Conservation (phyloP, 768 basidiomycete species). For the Russula abietina region DNA sequence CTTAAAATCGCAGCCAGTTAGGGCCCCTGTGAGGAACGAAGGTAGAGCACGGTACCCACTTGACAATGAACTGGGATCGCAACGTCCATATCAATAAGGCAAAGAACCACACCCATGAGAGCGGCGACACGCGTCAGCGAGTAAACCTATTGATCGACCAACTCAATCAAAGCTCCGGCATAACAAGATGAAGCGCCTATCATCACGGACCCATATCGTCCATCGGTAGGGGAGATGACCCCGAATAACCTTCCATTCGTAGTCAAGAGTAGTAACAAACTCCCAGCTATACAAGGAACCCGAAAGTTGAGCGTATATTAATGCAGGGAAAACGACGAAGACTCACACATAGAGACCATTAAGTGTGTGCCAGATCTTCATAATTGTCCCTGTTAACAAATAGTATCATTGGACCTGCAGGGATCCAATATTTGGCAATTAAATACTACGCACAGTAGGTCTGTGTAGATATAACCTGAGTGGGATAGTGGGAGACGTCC, state of each 20-base stretch:
- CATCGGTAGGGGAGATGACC: background rate
- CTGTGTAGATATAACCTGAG: background rate
- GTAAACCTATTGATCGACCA: background rate
- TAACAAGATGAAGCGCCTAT: background rate
- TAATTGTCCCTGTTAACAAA: background rate
- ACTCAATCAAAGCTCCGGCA: background rate
- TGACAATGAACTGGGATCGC: background rate
- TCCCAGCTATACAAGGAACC: background rate
- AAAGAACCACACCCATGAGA: background rate
- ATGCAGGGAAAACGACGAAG: background rate
- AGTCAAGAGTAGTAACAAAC: background rate
- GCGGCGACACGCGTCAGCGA: background rate
- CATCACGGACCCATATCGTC: background rate
- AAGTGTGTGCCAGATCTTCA: background rate
- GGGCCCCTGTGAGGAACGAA: background rate
- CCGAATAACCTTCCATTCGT: background rate
- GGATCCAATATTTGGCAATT: background rate
- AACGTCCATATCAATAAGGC: background rate
- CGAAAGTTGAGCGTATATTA: background rate
- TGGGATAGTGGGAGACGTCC: background rate
- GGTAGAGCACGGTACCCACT: background rate
- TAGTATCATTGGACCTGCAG: background rate
- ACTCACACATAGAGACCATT: background rate
- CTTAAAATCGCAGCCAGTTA: background rate
- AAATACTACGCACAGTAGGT: background rate